Conservation (phyloP, 148 eudicot species). For the Spergularia bocconei region DNA sequence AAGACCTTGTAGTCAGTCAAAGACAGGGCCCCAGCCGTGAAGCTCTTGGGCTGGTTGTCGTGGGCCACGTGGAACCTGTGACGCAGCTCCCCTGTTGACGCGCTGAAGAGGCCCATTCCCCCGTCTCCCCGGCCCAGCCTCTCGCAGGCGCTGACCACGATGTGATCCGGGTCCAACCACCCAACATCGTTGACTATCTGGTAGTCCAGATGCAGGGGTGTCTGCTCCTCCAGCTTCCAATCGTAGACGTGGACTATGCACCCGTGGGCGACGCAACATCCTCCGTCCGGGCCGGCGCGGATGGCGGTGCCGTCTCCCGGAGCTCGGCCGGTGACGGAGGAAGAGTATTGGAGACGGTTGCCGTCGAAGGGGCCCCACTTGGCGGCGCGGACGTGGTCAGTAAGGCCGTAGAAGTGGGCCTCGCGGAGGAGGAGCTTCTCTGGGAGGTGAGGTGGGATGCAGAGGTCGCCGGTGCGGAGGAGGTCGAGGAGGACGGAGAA, state of each 20-base stretch:
- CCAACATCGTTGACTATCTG: conserved; percentile 73
- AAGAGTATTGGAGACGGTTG: conserved; percentile 42
- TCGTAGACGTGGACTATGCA: conserved; percentile 84
- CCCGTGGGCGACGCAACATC: conserved; percentile 86
- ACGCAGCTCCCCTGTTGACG: conserved; percentile 44
- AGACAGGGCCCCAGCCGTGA: conserved; percentile 78
- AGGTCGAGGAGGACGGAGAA: conserved; percentile 73
- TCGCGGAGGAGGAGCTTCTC: conserved; percentile 66
- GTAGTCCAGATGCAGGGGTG: conserved; percentile 68
- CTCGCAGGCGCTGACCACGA: conserved; percentile 67
- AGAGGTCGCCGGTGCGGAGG: conserved; percentile 69
- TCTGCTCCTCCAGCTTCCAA: conserved; percentile 73
- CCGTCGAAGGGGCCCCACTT: conserved; percentile 81
- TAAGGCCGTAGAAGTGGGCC: conserved; percentile 76
- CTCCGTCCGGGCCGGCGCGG: conserved; percentile 79
- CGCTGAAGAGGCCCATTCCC: conserved; percentile 68
- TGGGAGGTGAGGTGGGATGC: conserved; percentile 48
- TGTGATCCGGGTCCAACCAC: conserved; percentile 53
- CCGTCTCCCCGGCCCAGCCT: conserved; percentile 60
- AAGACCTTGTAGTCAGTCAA: conserved; percentile 43
- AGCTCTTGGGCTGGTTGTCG: conserved; percentile 61
- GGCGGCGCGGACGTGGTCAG: conserved; percentile 63
- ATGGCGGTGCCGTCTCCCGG: conserved; percentile 88
- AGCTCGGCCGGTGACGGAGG: conserved; percentile 55
- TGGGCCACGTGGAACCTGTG: conserved; percentile 64